Evolutionary conservation across 805 yeast species (phyloP).

Genomic region (Saccharomyces kudriavzevii): DNA sequence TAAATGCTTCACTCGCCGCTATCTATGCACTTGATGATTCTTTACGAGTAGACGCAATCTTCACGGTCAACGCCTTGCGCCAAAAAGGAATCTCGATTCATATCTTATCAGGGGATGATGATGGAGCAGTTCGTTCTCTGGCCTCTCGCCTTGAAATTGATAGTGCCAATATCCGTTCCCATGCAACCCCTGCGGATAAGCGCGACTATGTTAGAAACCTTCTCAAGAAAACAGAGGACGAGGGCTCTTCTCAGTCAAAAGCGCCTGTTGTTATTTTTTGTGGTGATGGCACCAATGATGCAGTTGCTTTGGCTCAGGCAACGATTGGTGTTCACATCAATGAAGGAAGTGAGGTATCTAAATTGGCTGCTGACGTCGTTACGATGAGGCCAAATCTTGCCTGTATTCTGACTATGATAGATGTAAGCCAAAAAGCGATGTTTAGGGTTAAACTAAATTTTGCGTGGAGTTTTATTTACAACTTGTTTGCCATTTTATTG

Average conservation of each 20-base stretch:
- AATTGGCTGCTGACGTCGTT: conserved; percentile 73
- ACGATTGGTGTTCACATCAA: conserved; percentile 76
- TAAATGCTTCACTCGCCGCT: neutral
- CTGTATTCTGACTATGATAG: neutral
- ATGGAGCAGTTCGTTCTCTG: neutral
- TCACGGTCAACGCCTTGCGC: neutral
- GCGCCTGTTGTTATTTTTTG: conserved; percentile 36
- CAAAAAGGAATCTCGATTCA: neutral
- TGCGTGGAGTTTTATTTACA: neutral
- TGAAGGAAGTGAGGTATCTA: conserved; percentile 74
- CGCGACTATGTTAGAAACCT: neutral
- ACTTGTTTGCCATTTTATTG: neutral
- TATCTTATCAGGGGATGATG: neutral
- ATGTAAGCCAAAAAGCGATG: neutral
- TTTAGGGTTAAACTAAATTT: neutral
- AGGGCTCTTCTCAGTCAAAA: neutral
- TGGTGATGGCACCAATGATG: conserved; percentile 84
- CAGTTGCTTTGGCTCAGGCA: conserved; percentile 72
- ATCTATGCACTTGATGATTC: neutral
- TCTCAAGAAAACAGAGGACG: conserved; percentile 32
- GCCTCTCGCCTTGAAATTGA: neutral
- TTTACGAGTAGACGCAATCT: neutral
- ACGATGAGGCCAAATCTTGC: conserved; percentile 29
- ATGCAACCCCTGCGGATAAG: neutral
- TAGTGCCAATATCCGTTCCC: conserved; percentile 45